Evolutionary conservation across 352 stramenopile species (phyloP).

Genomic region (Lagenidium sp.): DNA sequence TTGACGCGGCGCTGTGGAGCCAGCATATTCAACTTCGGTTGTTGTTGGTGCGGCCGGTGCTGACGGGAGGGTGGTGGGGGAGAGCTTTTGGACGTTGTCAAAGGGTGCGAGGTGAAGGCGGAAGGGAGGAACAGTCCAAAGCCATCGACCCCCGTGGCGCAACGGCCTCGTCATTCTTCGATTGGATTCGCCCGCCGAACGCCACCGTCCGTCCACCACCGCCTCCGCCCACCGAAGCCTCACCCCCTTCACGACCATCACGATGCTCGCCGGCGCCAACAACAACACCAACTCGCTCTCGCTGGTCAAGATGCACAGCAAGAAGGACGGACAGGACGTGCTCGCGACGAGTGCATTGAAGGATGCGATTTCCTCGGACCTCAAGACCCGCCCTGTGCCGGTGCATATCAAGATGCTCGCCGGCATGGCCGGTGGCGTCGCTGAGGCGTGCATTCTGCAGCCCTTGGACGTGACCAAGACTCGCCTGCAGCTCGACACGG

Average conservation of each 20-base stretch:
- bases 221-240: no score
- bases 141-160: not conserved
- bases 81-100: constrained; percentile 5
- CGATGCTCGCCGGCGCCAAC: constrained; percentile 9
- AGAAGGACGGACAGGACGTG: constrained; percentile 15
- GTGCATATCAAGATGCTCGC: constrained; percentile 83
- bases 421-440: constrained; percentile 80
- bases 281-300: constrained; percentile 11
- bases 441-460: constrained; percentile 75
- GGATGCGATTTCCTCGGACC: constrained; percentile 57
- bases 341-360: constrained; percentile 70
- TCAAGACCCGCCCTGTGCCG: constrained; percentile 58
- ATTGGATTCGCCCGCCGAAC: constrained; percentile 17
- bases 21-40: constrained; percentile 12
- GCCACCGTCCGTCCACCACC: constrained; percentile 1
- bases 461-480: constrained; percentile 85
- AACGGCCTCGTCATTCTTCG: constrained; percentile 52
- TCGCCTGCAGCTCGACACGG: constrained; percentile 68
- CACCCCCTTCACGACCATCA: not conserved
- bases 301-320: constrained; percentile 17
- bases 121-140: no score
- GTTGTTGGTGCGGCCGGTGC: constrained; percentile 4
- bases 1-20: constrained; percentile 13
- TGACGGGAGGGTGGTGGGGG: constrained; percentile 2
- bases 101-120: constrained; percentile 4